Evolutionary conservation across 495 filamentous ascomycete species (phyloP).

Genomic region (Melanomma pulvis-pyrius): DNA sequence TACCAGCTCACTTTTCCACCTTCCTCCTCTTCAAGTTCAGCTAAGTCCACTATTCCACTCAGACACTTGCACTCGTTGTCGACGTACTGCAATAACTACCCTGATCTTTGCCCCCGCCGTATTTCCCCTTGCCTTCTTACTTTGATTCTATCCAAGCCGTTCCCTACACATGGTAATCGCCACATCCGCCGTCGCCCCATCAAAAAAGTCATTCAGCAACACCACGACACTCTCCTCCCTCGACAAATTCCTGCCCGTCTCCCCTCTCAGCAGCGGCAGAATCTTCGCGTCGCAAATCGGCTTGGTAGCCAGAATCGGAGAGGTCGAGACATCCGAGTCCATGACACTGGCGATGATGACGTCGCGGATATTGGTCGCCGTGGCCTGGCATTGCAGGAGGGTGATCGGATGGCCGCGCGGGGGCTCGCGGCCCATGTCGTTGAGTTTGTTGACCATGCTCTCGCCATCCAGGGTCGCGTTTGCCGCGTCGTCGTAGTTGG

Average conservation of each 20-base stretch:
- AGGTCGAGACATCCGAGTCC: constrained; percentile 49
- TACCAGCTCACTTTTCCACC: no score
- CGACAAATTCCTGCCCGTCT: constrained; percentile 45
- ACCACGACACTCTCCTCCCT: constrained; percentile 49
- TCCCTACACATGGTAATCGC: constrained; percentile 50
- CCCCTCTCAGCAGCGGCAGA: constrained; percentile 53
- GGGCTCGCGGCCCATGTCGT: constrained; percentile 45
- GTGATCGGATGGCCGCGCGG: constrained; percentile 47
- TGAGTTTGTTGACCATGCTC: constrained; percentile 51
- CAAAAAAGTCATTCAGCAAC: constrained; percentile 60
- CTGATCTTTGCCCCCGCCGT: not conserved
- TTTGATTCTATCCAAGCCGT: constrained; percentile 39
- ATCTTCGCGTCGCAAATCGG: constrained; percentile 56
- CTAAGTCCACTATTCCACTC: no score
- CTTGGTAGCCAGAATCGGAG: constrained; percentile 55
- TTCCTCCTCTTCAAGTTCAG: no score
- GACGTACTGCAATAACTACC: not conserved
- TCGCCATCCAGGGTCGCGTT: constrained; percentile 55
- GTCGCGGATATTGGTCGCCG: constrained; percentile 54
- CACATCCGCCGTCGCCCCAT: constrained; percentile 57
- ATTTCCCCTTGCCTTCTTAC: not conserved
- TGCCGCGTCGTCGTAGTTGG: constrained; percentile 56
- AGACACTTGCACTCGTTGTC: no score
- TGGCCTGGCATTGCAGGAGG: constrained; percentile 59
- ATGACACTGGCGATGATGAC: constrained; percentile 53